Evolutionary conservation across 306 rosid species (phyloP).

Genomic region (Clitoria ternatea): DNA sequence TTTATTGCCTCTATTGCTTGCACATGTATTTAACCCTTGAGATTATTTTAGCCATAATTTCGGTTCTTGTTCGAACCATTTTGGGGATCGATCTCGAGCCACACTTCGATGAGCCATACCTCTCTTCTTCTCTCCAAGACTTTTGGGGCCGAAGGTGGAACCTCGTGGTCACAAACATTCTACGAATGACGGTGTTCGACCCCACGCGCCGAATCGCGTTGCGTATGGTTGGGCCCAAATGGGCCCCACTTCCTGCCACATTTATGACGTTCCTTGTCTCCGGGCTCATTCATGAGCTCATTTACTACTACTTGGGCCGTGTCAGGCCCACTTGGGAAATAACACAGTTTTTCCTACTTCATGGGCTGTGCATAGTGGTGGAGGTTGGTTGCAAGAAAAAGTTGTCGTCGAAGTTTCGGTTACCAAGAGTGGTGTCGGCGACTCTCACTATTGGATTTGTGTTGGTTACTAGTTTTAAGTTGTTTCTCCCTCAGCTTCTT

Average conservation of each 20-base stretch:
- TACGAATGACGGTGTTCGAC: neutral
- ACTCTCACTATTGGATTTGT: conserved; percentile 45
- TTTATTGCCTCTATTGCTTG: neutral
- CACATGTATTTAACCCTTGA: conserved; percentile 44
- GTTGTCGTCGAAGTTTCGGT: neutral
- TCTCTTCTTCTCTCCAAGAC: neutral
- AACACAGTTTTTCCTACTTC: conserved; percentile 46
- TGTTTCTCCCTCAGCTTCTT: conserved; percentile 49
- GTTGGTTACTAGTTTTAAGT: conserved; percentile 34
- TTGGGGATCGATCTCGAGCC: neutral
- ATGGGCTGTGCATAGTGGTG: conserved; percentile 31
- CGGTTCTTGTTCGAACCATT: neutral
- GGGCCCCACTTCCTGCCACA: conserved; percentile 24
- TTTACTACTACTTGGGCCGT: conserved; percentile 39
- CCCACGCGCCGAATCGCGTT: neutral
- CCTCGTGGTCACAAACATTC: neutral
- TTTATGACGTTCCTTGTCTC: conserved; percentile 38
- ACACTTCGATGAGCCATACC: neutral
- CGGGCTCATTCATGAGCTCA: conserved; percentile 51
- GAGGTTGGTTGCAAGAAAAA: conserved; percentile 37
- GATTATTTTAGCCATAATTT: conserved; percentile 5
- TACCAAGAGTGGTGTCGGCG: conserved; percentile 34
- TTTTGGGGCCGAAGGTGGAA: conserved; percentile 24
- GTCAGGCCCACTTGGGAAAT: conserved; percentile 49
- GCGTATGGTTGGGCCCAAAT: neutral